Percentiles rank a stretch among this genome's conserved stretches.
Evolutionary conservation across 2,329 filamentous ascomycete species (phyloP).

Genomic region (Sclerotinia glacialis): DNA sequence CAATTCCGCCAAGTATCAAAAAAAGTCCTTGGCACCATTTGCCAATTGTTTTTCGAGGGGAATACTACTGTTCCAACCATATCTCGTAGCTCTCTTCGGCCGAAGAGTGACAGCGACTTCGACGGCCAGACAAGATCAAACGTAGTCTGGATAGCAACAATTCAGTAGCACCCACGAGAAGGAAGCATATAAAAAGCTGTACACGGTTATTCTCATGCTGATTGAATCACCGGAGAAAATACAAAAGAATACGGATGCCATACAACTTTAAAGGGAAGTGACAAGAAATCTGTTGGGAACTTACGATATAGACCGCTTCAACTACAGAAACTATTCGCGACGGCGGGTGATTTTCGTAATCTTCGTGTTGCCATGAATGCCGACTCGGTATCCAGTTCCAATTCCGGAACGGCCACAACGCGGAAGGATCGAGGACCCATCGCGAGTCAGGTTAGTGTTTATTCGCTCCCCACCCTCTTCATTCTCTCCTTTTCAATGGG

Average conservation of each 20-base stretch:
- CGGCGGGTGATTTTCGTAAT: background rate
- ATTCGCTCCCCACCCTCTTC: background rate
- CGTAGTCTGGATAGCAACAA: too few species aligned
- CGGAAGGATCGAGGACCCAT: conserved; percentile 15
- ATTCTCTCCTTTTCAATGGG: background rate
- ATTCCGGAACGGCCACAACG: background rate
- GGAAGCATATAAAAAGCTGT: background rate
- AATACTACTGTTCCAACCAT: background rate
- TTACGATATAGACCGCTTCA: background rate
- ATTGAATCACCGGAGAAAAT: background rate
- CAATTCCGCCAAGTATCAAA: too few species aligned
- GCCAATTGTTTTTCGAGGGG: too few species aligned
- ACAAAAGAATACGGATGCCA: background rate
- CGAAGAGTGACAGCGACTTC: background rate
- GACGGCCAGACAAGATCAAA: background rate
- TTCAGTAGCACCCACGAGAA: background rate
- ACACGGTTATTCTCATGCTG: background rate
- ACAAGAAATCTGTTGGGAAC: background rate
- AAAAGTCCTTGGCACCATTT: too few species aligned
- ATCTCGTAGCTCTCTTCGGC: background rate
- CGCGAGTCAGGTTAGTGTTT: conserved; percentile 10
- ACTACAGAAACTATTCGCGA: background rate
- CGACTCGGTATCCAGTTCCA: conserved; percentile 5
- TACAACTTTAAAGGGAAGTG: background rate
- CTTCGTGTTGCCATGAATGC: background rate